Evolutionary conservation across 2,329 filamentous ascomycete genomes (phyloP), one percentile per base, ranked within the genome.

Genomic region (Penicillium polonicum): DNA sequence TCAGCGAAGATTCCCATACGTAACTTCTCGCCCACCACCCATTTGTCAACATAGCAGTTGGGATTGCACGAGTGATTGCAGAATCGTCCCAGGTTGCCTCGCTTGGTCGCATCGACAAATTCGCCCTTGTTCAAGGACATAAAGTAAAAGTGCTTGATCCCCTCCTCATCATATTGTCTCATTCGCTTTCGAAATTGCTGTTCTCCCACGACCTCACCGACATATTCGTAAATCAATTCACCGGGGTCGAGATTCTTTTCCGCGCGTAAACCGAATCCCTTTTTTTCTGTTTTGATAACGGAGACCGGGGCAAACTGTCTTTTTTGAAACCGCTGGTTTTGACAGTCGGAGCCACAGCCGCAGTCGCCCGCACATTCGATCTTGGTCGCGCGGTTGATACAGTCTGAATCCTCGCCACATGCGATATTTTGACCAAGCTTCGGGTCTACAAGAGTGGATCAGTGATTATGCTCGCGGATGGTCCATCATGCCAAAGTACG

Each of bases 31-130:
- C 92, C 92, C 35, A 99, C 92, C 58, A 97, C 92, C 94, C 94
- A 99, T 79, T 99, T 99, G 82, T 99, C 94, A 63, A 99, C 93
- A 76, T 96, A 97, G 78, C 92, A 97, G 72, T 99, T 99, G 19
- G 94, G 94, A 74, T 94, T 96, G 83, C 94, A 99, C 9, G 94
- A 97, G 75, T 99, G 94, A 71, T 99, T 99, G 84, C 94, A 99
- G 72, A 99, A 99, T 31, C 94, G 88, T 51, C 92, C 94, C 6
- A 99, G 84, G 66, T 97, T 97, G 50, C 94, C 94, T 74, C 91
- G 96, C 73, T 94, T 96, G 10, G 94, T 99, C 23, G 94, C 94
- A 77, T 99, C 94, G 58, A 99, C 92, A 71, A 97, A 99, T 74
- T 97, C 94, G 69, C 88, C 90, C 74, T 96, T 96, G 71, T 87